Base-by-base conservation (phyloP, 2,329 filamentous ascomycete species). In the Colletotrichum melonis region DNA sequence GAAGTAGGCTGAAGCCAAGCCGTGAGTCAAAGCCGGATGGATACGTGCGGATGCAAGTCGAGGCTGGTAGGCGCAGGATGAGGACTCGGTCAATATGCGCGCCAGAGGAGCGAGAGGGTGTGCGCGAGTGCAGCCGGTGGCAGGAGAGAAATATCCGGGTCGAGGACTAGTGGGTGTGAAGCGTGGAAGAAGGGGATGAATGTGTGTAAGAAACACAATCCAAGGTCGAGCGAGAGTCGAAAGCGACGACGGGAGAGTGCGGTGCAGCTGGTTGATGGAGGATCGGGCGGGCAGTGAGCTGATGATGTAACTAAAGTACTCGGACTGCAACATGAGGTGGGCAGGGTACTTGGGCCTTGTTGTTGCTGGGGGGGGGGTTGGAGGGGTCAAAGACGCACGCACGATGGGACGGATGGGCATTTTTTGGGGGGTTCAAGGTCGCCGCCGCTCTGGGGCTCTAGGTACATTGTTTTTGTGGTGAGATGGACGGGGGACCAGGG, bases 281-380 rank as follows among this genome's bases (percentile, higher is more conserved):
- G 42, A 46, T 19, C 49, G 22, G 59, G 60, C 55, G 54, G 59
- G 60, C 22, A 46, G 60, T 19, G 26, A 65, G 70, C 55, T 62
- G 71, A 73, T 73, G 71, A 73, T 73, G 71, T 73, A 73, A 69
- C 58, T 54, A 57, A 73, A 42, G 71, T 70, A 73, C 71, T 73
- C 67, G 62, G 67, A 71, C 71, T 73, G 22, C 67, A 63, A 38
- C 60, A 49, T 4, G 26, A 38, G n/a, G 67, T 54, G 52, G 56
- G 32, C 49, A 66, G 62, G 71, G 71, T 73, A 73, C 70, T 59
- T 69, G 64, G 16, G 64, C 64, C 35, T 58, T 49, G 64, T 49
- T 57, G 38, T 35, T 46, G 32, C n/a, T 66, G 69, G 69, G 68
- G 69, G 68, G 69, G 69, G 68, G 64, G 70, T 59, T 65, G 59